These are phyloP conservation scores for Fraxinus excelsior DNA, from an alignment of 257 asterid species.

Conservation along the genomic window DNA sequence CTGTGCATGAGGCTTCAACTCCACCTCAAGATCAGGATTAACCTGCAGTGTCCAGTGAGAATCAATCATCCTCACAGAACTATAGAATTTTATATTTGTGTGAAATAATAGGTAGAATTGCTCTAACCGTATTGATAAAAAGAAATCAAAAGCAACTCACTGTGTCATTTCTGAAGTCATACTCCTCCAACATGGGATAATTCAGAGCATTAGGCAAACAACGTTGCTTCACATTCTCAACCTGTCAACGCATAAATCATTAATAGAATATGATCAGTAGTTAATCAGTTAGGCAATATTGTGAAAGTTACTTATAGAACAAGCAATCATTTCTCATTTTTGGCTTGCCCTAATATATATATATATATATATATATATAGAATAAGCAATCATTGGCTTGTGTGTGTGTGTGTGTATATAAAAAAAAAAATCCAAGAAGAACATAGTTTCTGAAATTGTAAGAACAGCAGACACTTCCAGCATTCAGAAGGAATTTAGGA, in stretches of 20 bases:
- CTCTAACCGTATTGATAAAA: slow-evolving; percentile 3
- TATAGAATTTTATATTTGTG: slow-evolving; percentile 6
- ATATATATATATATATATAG: too few species aligned
- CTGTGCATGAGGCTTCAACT: slow-evolving; percentile 96
- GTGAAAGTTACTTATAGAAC: background rate
- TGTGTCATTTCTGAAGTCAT: slow-evolving; percentile 93
- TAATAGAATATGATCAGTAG: slow-evolving; percentile 12
- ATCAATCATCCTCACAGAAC: slow-evolving; percentile 10
- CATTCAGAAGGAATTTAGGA: background rate
- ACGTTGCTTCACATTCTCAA: slow-evolving; percentile 83
- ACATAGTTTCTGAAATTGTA: too few species aligned
- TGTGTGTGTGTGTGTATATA: too few species aligned
- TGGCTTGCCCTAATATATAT: background rate
- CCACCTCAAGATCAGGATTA: slow-evolving; percentile 98
- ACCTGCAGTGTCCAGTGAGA: slow-evolving; percentile 48
- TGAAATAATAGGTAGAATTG: slow-evolving; percentile 9
- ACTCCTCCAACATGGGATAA: slow-evolving; percentile 99
- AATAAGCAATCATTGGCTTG: too few species aligned
- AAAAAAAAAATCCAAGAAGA: too few species aligned
- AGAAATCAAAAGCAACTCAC: slow-evolving; percentile 50
- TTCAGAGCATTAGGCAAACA: slow-evolving; percentile 94
- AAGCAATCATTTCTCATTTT: background rate
- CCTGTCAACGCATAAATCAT: slow-evolving; percentile 39
- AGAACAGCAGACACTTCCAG: too few species aligned
- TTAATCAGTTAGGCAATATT: background rate